Evolutionary conservation across 257 asterid species (phyloP), one percentile per base, ranked within the genome.

Genomic region (Cruciata laevipes): DNA sequence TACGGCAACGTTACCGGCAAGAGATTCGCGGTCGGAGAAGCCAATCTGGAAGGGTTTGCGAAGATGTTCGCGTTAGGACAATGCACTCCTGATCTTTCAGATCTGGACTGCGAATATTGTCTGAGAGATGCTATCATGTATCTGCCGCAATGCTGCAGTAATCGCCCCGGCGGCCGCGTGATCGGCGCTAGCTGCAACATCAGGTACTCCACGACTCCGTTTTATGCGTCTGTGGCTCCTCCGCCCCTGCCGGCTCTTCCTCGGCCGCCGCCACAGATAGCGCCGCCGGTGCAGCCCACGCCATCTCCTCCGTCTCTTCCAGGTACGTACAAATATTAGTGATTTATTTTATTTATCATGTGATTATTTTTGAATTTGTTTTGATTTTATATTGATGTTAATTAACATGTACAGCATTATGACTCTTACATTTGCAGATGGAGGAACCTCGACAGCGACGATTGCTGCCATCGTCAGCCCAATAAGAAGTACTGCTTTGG

Each of bases 11-110:
- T 12, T 2, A 16, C 52, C 0, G 57, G 69, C 33, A 67, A 70
- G 56, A 71, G 52, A 17, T 74, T 55, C 56, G 71, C 69, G 0
- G 63, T 63, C 12, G 32, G 20, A 68, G 71, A 67, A 20, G 67
- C 69, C 7, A 55, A 47, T 12, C 57, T 42, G 10, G 10, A 71
- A 0, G 7, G 62, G 18, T 4, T 20, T 0, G 12, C 18, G 35
- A 62, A 1, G n/a, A 1, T 74, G 18, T 71, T 71, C 40, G 20
- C 62, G 7, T 55, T 71, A 7, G 77, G 47, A 11, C 77, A 78
- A 61, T 74, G 77, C 60, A 75, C 76, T 30, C 77, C 79, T 32
- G 75, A 74, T 68, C 18, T 78, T 6, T 58, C 79, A 7, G 5
- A 2, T 17, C 1, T 4, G 12, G 57, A 66, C 11, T 75, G 75